These are phyloP conservation scores for Neoboletus magnificus DNA, from an alignment of 768 basidiomycete genomes.

Conservation along the genomic window DNA sequence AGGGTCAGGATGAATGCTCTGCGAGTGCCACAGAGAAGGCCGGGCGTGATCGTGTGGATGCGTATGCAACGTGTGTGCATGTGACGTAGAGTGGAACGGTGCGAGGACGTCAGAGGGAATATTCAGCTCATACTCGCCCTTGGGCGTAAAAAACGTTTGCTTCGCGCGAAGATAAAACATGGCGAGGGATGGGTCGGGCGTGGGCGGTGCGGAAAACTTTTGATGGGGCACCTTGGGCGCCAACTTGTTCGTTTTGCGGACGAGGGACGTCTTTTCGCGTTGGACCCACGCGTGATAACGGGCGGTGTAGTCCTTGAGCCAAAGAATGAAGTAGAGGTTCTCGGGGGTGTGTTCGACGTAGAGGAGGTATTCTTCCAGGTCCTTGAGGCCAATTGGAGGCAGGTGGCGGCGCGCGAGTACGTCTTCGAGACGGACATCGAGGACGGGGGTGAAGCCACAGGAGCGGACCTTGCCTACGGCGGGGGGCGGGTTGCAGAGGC, in stretches of 20 bases:
- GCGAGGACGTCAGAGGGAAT: conserved; percentile 64
- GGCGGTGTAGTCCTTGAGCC: conserved; percentile 70
- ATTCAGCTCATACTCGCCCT: conserved; percentile 67
- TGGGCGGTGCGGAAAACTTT: conserved; percentile 30
- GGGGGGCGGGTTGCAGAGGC: conserved; percentile 67
- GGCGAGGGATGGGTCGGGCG: conserved; percentile 53
- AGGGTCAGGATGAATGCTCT: conserved; percentile 57
- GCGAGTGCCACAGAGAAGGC: conserved; percentile 23
- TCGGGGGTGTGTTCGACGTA: conserved; percentile 75
- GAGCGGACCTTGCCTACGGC: conserved; percentile 67
- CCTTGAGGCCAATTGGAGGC: conserved; percentile 74
- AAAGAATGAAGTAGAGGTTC: conserved; percentile 82
- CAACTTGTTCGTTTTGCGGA: conserved; percentile 42
- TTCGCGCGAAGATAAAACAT: conserved; percentile 79
- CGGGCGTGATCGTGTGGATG: conserved; percentile 8
- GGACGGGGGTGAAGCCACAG: conserved; percentile 63
- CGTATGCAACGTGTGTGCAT: conserved; percentile 23
- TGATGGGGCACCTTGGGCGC: conserved; percentile 33
- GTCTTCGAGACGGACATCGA: conserved; percentile 68
- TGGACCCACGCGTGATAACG: conserved; percentile 43
- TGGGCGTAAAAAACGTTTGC: conserved; percentile 75
- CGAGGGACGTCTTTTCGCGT: conserved; percentile 24
- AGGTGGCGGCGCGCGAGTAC: conserved; percentile 73
- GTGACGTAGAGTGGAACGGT: conserved; percentile 47
- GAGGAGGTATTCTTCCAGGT: conserved; percentile 77